Evolutionary conservation across 1,284 basidiomycete genomes (phyloP), one percentile per base, ranked within the genome.

Genomic region (Ceraceosorus guamensis): DNA sequence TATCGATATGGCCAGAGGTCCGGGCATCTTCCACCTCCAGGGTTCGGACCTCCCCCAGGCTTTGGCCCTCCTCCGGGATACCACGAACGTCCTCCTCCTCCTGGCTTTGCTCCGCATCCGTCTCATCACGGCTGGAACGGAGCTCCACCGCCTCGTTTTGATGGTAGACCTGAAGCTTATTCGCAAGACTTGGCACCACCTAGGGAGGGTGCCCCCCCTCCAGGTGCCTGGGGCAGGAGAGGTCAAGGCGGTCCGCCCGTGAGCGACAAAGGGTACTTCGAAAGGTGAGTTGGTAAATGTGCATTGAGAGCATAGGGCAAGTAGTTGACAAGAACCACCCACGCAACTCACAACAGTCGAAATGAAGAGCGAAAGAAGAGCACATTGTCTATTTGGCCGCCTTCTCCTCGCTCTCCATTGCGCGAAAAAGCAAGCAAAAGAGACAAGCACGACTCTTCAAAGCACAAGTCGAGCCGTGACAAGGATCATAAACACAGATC

Each of bases 301-400:
- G n/a, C n/a, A n/a, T n/a, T n/a, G n/a, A 14, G 32, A 16, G 24
- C 48, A 11, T 13, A 14, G 48, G 10, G 48, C 13, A n/a, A 31
- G 6, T 32, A 30, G 32, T 14, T n/a, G 13, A 8, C 14, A 4
- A 16, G 32, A 41, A 5, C 24, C 24, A 0, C 51, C 59, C 45
- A 60, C 59, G n/a, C 49, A 56, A 35, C 63, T 66, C 53, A 62
- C 66, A 32, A 50, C 53, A 48, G 60, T 4, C 62, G 66, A 48
- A 60, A 68, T 53, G 58, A 66, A 41, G 65, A 70, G 50, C 61
- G 68, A 32, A 67, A 67, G 43, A 55, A 62, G 31, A 62, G 62
- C 5, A 67, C 53, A 5, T 13, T 66, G 6, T 66, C 64, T 32
- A 66, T 70, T 49, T 70, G 68, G 68, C 68, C 68, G 6, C 56